Evolutionary conservation across 2,329 filamentous ascomycete species (phyloP), one percentile per base, ranked within the genome.

Genomic region (Xylaria sp.): DNA sequence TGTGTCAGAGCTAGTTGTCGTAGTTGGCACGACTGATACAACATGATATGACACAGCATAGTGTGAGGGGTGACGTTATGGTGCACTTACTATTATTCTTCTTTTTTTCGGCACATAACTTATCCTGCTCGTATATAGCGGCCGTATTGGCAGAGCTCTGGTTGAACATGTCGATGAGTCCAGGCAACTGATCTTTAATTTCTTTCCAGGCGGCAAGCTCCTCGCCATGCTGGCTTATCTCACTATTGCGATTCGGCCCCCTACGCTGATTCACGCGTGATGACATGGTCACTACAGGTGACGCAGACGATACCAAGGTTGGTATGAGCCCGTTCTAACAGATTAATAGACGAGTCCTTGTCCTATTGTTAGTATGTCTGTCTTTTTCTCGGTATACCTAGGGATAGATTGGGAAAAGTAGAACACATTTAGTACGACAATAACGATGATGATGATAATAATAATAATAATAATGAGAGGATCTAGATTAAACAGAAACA

Each of bases 191-290:
- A 4, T 80, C 79, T 67, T 81, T 79, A 68, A 79, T 72, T 33
- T 76, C 77, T 57, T 79, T 76, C 81, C 81, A 83, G 11, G 81
- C 71, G 47, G 75, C 72, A 7, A 81, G 73, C 63, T 83, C 81
- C 65, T 83, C 81, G 44, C 81, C 81, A 65, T 81, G 79, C 65
- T 77, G 77, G 44, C 77, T 68, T 7, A 73, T 69, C 59, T 78
- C 79, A 59, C 77, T 81, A 57, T 81, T 82, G 53, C 81, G 78
- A 63, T 77, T 77, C 3, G 72, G 69, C 1, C 74, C 75, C 31
- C 76, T 72, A n/a, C 73, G 76, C 20, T 76, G 73, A 55, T 77
- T 77, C 17, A 73, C 73, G 49, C 76, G 73, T 2, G 75, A 77
- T 36, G 74, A 75, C 75, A 76, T 77, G 29, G 60, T 54, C 36